Evolutionary conservation across 2,329 filamentous ascomycete species (phyloP).

Genomic region (Trichoderma aggressivum): DNA sequence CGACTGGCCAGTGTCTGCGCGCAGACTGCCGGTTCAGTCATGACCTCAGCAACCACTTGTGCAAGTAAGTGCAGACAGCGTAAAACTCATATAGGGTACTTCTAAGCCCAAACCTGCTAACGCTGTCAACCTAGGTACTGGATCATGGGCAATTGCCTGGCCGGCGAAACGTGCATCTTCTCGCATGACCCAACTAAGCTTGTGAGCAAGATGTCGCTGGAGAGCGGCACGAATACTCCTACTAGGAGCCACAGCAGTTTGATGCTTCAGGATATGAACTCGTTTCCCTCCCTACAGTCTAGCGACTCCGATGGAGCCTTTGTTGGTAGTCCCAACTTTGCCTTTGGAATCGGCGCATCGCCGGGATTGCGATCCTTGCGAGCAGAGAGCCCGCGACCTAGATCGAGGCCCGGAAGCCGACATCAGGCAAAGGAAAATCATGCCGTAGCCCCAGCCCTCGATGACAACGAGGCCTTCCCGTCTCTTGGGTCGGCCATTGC

Average conservation of each 20-base stretch:
- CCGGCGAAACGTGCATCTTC: constrained; percentile 91
- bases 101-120: not conserved
- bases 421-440: constrained; percentile 60
- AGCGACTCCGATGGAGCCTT: constrained; percentile 56
- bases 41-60: constrained; percentile 90
- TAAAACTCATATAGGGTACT: not conserved
- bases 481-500: constrained; percentile 72
- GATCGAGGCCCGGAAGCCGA: constrained; percentile 81
- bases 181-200: constrained; percentile 90
- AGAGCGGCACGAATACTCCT: constrained; percentile 59
- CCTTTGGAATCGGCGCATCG: constrained; percentile 59
- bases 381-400: constrained; percentile 63
- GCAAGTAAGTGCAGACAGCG: constrained; percentile 70
- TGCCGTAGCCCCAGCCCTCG: constrained; percentile 70
- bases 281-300: constrained; percentile 74
- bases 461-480: constrained; percentile 95
- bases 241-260: constrained; percentile 63
- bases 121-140: constrained; percentile 66
- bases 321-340: constrained; percentile 49
- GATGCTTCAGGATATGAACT: constrained; percentile 77
- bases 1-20: constrained; percentile 89
- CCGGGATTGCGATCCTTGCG: constrained; percentile 65
- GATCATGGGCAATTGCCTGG: constrained; percentile 92
- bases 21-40: constrained; percentile 97
- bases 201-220: constrained; percentile 74